Evolutionary conservation across 2,329 filamentous ascomycete species (phyloP).

Genomic region (Thermoascus crustaceus): DNA sequence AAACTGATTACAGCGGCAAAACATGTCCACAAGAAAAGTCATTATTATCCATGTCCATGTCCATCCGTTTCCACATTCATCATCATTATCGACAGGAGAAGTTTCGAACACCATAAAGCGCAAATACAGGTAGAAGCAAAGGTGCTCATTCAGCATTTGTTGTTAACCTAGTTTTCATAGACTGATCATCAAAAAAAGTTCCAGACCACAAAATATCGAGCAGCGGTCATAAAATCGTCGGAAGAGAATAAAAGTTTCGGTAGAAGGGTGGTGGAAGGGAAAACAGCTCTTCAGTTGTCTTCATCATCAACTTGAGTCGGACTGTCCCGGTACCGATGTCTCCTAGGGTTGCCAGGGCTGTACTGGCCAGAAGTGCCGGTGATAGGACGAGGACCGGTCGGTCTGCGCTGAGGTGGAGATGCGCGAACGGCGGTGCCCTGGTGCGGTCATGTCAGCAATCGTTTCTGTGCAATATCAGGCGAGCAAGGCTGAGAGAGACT

Average conservation of each 20-base stretch:
- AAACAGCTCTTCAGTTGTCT: constrained; percentile 11
- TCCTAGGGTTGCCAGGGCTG: constrained; percentile 29
- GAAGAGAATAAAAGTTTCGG: constrained; percentile 3
- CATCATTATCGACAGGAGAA: too few relatives aligned
- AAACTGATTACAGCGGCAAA: too few relatives aligned
- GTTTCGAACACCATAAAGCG: background rate
- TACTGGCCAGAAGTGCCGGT: constrained; percentile 26
- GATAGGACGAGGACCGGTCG: constrained; percentile 41
- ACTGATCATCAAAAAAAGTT: background rate
- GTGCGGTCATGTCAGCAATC: constrained; percentile 6
- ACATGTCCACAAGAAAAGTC: too few relatives aligned
- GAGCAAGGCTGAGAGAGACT: constrained; percentile 17
- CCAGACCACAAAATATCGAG: background rate
- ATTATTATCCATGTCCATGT: too few relatives aligned
- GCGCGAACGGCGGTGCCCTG: constrained; percentile 27
- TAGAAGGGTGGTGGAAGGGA: constrained; percentile 11
- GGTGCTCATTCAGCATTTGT: background rate
- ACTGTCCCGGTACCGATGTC: constrained; percentile 32
- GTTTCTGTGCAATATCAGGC: background rate
- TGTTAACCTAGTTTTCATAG: background rate
- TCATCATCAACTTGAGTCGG: constrained; percentile 35
- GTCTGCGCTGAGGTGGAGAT: constrained; percentile 36
- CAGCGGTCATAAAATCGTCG: background rate
- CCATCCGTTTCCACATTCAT: too few relatives aligned
- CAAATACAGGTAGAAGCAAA: background rate